phyloP scores from a whole-genome alignment of 2,329 filamentous ascomycete species.

The Alternaria triticimaculans region DNA sequence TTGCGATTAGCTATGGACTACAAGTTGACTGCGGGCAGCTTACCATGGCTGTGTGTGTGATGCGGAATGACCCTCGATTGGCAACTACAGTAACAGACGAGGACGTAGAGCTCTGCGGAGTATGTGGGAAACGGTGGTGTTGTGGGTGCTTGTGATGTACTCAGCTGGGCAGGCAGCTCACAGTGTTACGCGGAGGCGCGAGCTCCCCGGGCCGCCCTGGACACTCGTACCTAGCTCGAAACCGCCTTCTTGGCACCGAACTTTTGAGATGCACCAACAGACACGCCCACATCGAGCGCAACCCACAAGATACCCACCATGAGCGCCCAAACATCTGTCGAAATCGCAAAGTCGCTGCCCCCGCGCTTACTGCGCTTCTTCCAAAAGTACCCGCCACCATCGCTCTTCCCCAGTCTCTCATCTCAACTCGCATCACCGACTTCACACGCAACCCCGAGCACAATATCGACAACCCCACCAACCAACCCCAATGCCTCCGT shows the following conservation, averaged over 20 bases:
- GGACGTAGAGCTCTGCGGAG: neutral
- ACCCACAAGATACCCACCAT: slow-evolving; percentile 25
- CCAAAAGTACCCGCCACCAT: slow-evolving; percentile 79
- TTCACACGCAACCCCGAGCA: slow-evolving; percentile 13
- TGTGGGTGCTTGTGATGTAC: slow-evolving; percentile 12
- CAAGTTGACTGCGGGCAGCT: slow-evolving; percentile 26
- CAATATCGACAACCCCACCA: slow-evolving; percentile 32
- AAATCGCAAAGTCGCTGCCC: slow-evolving; percentile 75
- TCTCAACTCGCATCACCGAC: slow-evolving; percentile 23
- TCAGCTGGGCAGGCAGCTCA: slow-evolving; percentile 21
- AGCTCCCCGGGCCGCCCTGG: slow-evolving; percentile 10
- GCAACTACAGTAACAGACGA: neutral
- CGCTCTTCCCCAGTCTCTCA: slow-evolving; percentile 50
- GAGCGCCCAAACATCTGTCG: slow-evolving; percentile 47
- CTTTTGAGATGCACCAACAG: slow-evolving; percentile 9
- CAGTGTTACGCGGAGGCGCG: slow-evolving; percentile 23
- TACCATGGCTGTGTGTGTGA: slow-evolving; percentile 47
- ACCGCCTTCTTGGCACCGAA: slow-evolving; percentile 20
- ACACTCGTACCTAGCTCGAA: slow-evolving; percentile 4
- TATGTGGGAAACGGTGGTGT: slow-evolving; percentile 2
- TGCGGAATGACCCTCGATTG: slow-evolving; percentile 3
- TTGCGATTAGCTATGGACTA: slow-evolving; percentile 40
- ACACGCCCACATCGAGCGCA: slow-evolving; percentile 3
- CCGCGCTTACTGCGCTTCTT: slow-evolving; percentile 84
- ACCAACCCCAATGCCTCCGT: slow-evolving; percentile 51